phyloP scores from a whole-genome alignment of 176 grass and related monocot species.

The Panicum miliaceum region DNA sequence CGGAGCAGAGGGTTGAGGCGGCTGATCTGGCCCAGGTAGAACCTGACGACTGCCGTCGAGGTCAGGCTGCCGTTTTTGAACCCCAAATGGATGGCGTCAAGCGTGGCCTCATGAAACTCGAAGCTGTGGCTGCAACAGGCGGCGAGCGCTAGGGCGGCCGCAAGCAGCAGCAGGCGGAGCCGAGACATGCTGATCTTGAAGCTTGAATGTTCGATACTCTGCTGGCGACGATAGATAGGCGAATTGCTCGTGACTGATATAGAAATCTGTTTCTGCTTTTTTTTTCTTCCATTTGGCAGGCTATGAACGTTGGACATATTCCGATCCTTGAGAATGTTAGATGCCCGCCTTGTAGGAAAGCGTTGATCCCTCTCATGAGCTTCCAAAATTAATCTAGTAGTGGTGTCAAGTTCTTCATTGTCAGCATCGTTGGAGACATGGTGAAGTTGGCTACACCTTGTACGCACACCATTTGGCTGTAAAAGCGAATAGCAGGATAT shows the following conservation, averaged over 20 bases:
- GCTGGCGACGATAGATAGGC: neutral
- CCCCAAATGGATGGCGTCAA: conserved; percentile 58
- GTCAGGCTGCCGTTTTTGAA: conserved; percentile 58
- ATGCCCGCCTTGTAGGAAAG: neutral
- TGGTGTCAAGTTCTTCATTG: neutral
- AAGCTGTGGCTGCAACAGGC: conserved; percentile 15
- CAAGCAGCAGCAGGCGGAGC: neutral
- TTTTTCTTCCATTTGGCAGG: conserved; percentile 27
- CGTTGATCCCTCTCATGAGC: neutral
- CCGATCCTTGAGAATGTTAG: neutral
- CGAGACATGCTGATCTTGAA: neutral
- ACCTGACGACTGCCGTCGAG: conserved; percentile 48
- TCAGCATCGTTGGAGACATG: neutral
- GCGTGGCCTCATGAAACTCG: conserved; percentile 60
- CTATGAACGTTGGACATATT: neutral
- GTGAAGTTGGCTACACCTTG: neutral
- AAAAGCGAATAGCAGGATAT: neutral
- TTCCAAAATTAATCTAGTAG: neutral
- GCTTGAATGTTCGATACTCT: neutral
- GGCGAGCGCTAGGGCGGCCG: neutral
- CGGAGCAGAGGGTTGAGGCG: conserved; percentile 52
- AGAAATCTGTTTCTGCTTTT: conserved; percentile 1
- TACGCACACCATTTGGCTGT: neutral
- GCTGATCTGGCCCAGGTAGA: conserved; percentile 56
- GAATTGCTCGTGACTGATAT: neutral